Base-by-base conservation (phyloP, 2,329 filamentous ascomycete species). In the Neonectria sp. region DNA sequence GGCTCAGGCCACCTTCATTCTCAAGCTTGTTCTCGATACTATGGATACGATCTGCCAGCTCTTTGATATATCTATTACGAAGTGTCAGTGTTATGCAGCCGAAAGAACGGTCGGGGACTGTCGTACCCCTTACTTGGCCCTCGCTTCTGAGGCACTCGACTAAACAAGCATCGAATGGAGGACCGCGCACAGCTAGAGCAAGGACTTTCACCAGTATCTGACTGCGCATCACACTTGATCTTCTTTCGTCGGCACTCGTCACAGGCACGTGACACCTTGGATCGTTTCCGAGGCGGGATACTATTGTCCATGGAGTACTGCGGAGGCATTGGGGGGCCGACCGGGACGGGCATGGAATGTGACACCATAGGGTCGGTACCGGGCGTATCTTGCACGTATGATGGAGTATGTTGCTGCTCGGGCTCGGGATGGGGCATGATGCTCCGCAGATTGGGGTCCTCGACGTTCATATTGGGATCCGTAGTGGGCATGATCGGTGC, bases 161-260 rank as follows among this genome's bases (percentile, higher is more conserved):
- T 97, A 78, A 97, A 97, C 24, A 95, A 87, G 81, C 95, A 97
- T 25, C 86, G 84, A n/a, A 91, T 88, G n/a, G 89, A 88, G 8
- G 93, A 91, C 60, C 94, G 89, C 61, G 91, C 90, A 79, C 95
- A 97, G 76, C 94, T 95, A 3, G 92, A 93, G 76, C 95, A 97
- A 6, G 92, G 91, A 65, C 91, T 89, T 21, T 92, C 89, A 17
- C 90, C 91, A 6, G 88, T 87, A 77, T 97, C 93, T 9, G 91
- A 91, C 67, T 90, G 88, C 5, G 94, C 93, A 81, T 97, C 94
- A 76, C 95, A 97, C 76, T 94, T 93, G 67, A 97, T 94, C 84
- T 95, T 97, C 81, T 97, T 97, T 62, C 94, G 89, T 49, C 95
- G 88, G 78, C 94, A 97, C 78, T 97, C 94, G 77, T 97, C 94